phyloP scores from a whole-genome alignment of 2,329 filamentous ascomycete genomes.

The Alternaria tenuissima region DNA sequence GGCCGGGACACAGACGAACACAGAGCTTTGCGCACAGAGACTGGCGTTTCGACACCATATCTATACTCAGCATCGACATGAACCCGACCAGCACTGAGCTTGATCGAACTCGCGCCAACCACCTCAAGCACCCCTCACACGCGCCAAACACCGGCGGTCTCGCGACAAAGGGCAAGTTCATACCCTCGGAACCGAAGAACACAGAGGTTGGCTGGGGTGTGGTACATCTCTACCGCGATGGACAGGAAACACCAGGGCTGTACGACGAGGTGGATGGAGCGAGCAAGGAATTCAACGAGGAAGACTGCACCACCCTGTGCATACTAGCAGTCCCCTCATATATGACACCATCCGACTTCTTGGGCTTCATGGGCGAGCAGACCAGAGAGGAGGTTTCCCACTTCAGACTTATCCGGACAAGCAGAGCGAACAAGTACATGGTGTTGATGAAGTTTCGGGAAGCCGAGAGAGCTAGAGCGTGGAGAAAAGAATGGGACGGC shows the following conservation, averaged over 20 bases:
- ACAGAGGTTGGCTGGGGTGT: slow-evolving; percentile 90
- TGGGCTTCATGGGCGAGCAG: slow-evolving; percentile 89
- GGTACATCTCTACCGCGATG: slow-evolving; percentile 91
- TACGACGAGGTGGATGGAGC: slow-evolving; percentile 57
- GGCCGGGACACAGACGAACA: slow-evolving; percentile 29
- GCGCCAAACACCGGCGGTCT: slow-evolving; percentile 60
- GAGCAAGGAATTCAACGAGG: slow-evolving; percentile 53
- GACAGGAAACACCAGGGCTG: slow-evolving; percentile 73
- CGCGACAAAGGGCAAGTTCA: slow-evolving; percentile 82
- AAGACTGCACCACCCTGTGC: slow-evolving; percentile 85
- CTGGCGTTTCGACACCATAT: slow-evolving; percentile 82
- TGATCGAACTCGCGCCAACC: slow-evolving; percentile 43
- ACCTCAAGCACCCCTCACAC: slow-evolving; percentile 56
- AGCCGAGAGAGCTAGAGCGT: slow-evolving; percentile 75
- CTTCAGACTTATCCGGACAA: slow-evolving; percentile 92
- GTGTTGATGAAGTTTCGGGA: slow-evolving; percentile 93
- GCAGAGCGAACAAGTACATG: slow-evolving; percentile 88
- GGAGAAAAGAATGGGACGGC: slow-evolving; percentile 89
- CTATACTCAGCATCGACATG: slow-evolving; percentile 84
- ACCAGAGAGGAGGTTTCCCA: slow-evolving; percentile 89
- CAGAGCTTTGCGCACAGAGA: slow-evolving; percentile 61
- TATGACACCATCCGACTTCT: slow-evolving; percentile 86
- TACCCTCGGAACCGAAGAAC: slow-evolving; percentile 73
- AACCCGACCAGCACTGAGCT: slow-evolving; percentile 46
- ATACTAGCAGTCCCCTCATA: slow-evolving; percentile 95